Percentiles rank a stretch among this genome's conserved stretches.
Evolutionary conservation across 106 monocot species (phyloP).

Genomic region (Agapanthus africanus): DNA sequence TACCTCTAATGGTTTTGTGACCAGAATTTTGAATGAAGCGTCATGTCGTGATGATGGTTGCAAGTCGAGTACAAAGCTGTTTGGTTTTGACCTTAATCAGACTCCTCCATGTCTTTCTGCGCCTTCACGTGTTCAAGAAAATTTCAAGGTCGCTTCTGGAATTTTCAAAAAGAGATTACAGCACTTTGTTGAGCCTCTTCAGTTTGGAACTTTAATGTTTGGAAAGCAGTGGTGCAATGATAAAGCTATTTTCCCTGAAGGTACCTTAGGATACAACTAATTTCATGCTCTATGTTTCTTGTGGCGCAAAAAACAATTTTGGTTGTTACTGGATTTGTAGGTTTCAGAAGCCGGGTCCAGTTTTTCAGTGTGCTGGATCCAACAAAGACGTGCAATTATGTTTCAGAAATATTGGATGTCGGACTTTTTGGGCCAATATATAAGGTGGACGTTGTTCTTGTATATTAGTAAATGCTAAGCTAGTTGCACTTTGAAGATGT

Average conservation of each 20-base stretch:
- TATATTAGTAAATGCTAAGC: no score
- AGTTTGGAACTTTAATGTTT: slow-evolving; percentile 38
- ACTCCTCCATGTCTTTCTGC: slow-evolving; percentile 7
- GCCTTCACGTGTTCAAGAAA: slow-evolving; percentile 11
- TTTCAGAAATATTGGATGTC: slow-evolving; percentile 81
- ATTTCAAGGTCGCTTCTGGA: neutral
- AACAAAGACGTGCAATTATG: slow-evolving; percentile 46
- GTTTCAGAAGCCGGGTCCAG: slow-evolving; percentile 67
- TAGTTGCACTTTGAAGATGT: no score
- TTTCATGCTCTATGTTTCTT: neutral
- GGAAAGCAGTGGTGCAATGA: slow-evolving; percentile 65
- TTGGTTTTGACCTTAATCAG: slow-evolving; percentile 43
- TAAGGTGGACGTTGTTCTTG: slow-evolving; percentile 69
- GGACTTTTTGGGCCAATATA: slow-evolving; percentile 76
- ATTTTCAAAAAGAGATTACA: neutral
- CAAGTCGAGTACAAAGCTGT: slow-evolving; percentile 33
- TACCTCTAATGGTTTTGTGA: slow-evolving; percentile 4
- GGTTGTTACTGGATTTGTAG: slow-evolving; percentile 31
- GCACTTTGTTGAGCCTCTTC: slow-evolving; percentile 38
- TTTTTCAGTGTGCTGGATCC: slow-evolving; percentile 61
- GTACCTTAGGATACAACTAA: slow-evolving; percentile 14
- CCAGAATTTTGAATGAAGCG: slow-evolving; percentile 15
- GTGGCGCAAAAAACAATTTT: neutral
- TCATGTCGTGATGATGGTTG: slow-evolving; percentile 30
- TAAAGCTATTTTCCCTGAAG: slow-evolving; percentile 82